Evolutionary conservation across 2,329 filamentous ascomycete genomes (phyloP), one percentile per base, ranked within the genome.

Genomic region (Microsporum canis): DNA sequence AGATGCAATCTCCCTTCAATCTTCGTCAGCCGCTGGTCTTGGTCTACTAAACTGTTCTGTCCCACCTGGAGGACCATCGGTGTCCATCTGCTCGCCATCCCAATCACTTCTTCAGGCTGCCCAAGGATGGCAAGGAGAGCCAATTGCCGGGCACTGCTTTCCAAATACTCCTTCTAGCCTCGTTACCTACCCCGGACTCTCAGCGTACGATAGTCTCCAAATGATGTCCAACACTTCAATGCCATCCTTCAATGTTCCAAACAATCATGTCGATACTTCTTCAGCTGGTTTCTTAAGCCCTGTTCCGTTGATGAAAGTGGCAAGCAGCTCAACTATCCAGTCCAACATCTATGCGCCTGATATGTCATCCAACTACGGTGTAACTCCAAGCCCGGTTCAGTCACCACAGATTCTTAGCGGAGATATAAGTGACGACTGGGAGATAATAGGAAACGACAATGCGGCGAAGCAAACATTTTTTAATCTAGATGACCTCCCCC

Each of bases 41-140:
- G 73, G 72, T 1, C 72, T 75, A 29, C 67, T 69, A 8, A 62
- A 67, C 49, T 68, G 67, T 59, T 66, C 64, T 5, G 63, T 68
- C n/a, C 68, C 68, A n/a, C 57, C 65, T 31, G 45, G 63, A 1
- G 64, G 65, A 29, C 61, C 64, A n/a, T 67, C 68, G n/a, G 36
- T 67, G 33, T 63, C 64, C 17, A 61, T 65, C 10, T 69, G 64
- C 41, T 41, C 66, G 12, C 59, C 63, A 8, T 29, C 66, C 29
- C 61, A 67, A 23, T 39, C 66, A 23, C 68, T 68, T 33, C 60
- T 68, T 10, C 59, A 66, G 27, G 58, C 68, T 3, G 45, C 68
- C 27, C 61, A 65, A 10, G 61, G 62, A 34, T 71, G 69, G 64
- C 61, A 68, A 12, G 65, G 66, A 27, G 66, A 70, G 27, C 36